Percentiles rank a stretch among this genome's conserved stretches.
Conservation (phyloP, 2,329 filamentous ascomycete genomes). For the Leptographium radiaticola region DNA sequence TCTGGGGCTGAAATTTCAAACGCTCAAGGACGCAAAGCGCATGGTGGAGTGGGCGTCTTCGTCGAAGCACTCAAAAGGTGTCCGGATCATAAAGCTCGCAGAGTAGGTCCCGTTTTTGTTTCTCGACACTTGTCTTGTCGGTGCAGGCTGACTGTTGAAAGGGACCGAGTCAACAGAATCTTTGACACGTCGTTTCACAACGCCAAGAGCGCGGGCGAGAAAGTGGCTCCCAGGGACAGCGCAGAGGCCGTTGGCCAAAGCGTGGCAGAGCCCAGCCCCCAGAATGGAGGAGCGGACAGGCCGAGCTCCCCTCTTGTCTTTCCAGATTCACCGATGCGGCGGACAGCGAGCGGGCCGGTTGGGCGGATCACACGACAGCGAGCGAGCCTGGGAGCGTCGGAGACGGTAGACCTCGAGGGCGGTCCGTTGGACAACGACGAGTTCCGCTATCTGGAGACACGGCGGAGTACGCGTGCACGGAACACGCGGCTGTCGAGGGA, state of each 20-base stretch:
- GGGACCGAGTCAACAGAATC: not conserved
- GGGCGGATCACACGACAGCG: not conserved
- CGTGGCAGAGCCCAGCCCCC: not conserved
- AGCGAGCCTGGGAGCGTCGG: not conserved
- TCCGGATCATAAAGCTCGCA: not conserved
- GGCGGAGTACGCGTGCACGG: not conserved
- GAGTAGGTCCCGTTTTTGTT: not conserved
- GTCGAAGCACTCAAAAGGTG: not conserved
- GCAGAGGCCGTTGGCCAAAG: not conserved
- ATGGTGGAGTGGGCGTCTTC: not conserved
- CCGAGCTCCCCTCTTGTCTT: not conserved
- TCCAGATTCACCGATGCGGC: not conserved
- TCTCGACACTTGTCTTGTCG: not conserved
- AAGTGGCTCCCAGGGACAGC: not conserved
- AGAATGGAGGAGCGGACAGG: no score
- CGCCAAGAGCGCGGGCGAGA: not conserved
- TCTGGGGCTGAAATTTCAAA: slow-evolving; percentile 5
- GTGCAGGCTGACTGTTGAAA: not conserved
- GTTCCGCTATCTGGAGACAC: not conserved
- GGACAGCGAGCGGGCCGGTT: not conserved
- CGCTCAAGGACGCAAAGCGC: not conserved
- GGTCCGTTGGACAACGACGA: not conserved
- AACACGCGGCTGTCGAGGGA: not conserved
- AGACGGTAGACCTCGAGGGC: not conserved
- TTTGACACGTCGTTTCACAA: not conserved